Conservation (phyloP, 2,329 filamentous ascomycete genomes). For the Neofusicoccum cordaticola region DNA sequence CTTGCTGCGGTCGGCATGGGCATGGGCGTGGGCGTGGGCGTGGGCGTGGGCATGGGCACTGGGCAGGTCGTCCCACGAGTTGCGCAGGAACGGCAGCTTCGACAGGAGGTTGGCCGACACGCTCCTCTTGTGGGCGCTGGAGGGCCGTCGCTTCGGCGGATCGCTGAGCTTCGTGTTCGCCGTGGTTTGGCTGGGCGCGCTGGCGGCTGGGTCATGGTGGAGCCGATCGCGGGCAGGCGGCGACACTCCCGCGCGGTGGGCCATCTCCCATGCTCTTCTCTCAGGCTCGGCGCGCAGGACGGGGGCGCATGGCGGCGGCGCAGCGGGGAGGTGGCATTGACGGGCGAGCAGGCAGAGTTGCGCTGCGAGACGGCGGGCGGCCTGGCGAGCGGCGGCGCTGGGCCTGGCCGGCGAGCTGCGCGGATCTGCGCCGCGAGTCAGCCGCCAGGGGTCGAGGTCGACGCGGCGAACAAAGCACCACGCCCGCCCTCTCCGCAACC, state of each 20-base stretch:
- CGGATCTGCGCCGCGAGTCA: background rate
- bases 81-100: constrained; percentile 66
- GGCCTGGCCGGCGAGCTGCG: background rate
- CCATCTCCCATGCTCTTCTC: constrained; percentile 27
- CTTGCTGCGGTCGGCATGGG: constrained; percentile 19
- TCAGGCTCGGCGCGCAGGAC: background rate
- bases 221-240: background rate
- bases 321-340: background rate
- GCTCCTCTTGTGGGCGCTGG: constrained; percentile 49
- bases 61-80: constrained; percentile 35
- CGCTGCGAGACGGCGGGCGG: background rate
- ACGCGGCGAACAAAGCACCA: background rate
- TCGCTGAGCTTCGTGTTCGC: background rate
- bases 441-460: background rate
- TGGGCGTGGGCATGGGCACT: background rate
- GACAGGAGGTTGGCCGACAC: constrained; percentile 66
- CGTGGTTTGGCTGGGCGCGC: background rate
- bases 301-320: background rate
- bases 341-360: background rate
- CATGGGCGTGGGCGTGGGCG: too few species aligned
- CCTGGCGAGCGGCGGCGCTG: background rate
- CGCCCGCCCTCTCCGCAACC: background rate
- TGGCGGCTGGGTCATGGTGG: background rate
- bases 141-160: background rate
- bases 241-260: background rate